Base-by-base conservation (phyloP, 2,329 filamentous ascomycete genomes). In the Didymella keratinophila region DNA sequence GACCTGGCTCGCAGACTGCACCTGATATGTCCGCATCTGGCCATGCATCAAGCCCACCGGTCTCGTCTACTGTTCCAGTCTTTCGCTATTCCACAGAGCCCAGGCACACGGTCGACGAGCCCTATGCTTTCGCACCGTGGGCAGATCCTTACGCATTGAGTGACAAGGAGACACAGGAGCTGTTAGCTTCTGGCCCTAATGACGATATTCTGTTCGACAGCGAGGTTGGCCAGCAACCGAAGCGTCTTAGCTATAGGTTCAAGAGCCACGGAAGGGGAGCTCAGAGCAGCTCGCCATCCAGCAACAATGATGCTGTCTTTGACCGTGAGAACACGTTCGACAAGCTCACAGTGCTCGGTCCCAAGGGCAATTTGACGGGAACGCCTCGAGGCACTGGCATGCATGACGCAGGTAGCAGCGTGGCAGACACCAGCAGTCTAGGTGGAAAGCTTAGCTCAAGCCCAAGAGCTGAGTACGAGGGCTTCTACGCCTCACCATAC, bases 381-480 rank as follows among this genome's bases (percentile, higher is more conserved):
- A 77, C 74, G 4, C 74, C 73, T 23, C 65, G 58, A 49, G 76
- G 74, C 10, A 77, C 70, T 18, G 70, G 71, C 4, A 75, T 75
- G 67, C 66, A 71, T 9, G 70, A 77, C 46, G 72, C 70, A 28
- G 76, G 75, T 14, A 79, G 77, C 55, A 79, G 76, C 56, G 52
- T 76, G 16, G 76, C 76, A 41, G 69, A 77, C 43, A 73, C 64
- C 8, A 78, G 75, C 56, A 77, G 75, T 32, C 72, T 72, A 11
- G 73, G 71, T 37, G 61, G 60, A 4, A 55, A 45, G 12, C 62
- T 63, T 32, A 69, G 56, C 54, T 71, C 67, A 25, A 69, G 62
- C 48, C 46, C 53, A n/a, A 57, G 43, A 41, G 53, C 60, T 18
- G 58, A 59, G 4, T 62, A 65, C 21, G 50, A 56, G 16, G 65